Conservation (phyloP, 2,329 filamentous ascomycete genomes). For the Epichloe scottii region DNA sequence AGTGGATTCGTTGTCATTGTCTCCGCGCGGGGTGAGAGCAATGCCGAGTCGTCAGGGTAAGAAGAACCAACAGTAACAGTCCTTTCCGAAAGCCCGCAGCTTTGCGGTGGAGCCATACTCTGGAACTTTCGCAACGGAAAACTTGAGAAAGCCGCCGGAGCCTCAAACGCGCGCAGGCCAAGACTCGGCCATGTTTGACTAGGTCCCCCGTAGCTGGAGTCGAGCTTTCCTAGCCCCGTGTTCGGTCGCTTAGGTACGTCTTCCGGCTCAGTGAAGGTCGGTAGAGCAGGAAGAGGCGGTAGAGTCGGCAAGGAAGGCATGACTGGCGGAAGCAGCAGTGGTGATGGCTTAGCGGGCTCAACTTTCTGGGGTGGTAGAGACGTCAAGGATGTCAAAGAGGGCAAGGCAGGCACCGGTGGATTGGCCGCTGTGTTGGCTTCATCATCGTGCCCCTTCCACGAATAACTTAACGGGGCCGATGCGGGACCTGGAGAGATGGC, state of each 20-base stretch:
- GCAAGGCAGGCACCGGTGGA: not conserved
- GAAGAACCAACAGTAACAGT: conserved; percentile 23
- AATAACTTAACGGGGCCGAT: conserved; percentile 51
- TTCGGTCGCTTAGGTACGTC: conserved; percentile 21
- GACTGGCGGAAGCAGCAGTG: not conserved
- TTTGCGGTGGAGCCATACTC: conserved; percentile 3
- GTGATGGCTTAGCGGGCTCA: not conserved
- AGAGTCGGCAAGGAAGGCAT: not conserved
- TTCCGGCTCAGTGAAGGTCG: conserved; percentile 4
- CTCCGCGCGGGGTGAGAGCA: conserved; percentile 60
- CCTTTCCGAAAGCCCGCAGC: conserved; percentile 17
- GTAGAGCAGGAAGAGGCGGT: not conserved
- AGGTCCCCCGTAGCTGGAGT: conserved; percentile 5
- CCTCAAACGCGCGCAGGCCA: conserved; percentile 16
- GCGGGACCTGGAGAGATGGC: conserved; percentile 50
- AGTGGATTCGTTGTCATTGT: conserved; percentile 61
- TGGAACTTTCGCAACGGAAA: conserved; percentile 5
- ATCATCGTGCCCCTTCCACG: conserved; percentile 39
- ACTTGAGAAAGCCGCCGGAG: conserved; percentile 6
- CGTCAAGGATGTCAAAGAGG: not conserved
- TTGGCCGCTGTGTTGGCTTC: not conserved
- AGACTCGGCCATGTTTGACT: conserved; percentile 22
- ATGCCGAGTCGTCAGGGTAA: conserved; percentile 35
- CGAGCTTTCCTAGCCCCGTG: conserved; percentile 16
- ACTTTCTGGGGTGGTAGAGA: not conserved